Conservation (phyloP, 2,329 filamentous ascomycete species). For the Hymenoscyphus fraxineus region DNA sequence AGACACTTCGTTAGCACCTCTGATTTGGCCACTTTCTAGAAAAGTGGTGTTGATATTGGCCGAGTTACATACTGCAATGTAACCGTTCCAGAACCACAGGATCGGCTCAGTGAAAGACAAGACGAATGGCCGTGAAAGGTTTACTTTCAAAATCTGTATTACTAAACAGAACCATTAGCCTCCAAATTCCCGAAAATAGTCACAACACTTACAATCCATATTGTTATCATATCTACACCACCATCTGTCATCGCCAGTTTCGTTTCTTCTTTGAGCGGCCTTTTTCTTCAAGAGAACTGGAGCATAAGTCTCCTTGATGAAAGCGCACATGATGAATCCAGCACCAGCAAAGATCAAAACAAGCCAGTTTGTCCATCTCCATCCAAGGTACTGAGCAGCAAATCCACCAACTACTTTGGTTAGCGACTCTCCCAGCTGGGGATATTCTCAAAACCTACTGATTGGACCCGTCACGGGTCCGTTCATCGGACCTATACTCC, state of each 20-base stretch:
- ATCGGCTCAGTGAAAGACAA: slow-evolving; percentile 82
- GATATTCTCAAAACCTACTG: slow-evolving; percentile 28
- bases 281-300: slow-evolving; percentile 66
- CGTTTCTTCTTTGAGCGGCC: slow-evolving; percentile 59
- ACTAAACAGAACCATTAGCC: slow-evolving; percentile 45
- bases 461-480: slow-evolving; percentile 63
- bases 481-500: slow-evolving; percentile 81
- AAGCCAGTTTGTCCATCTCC: slow-evolving; percentile 86
- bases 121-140: slow-evolving; percentile 72
- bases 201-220: slow-evolving; percentile 23
- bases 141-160: slow-evolving; percentile 65
- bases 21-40: background rate
- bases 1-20: background rate
- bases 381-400: slow-evolving; percentile 71
- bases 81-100: slow-evolving; percentile 64
- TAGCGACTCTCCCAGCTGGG: background rate
- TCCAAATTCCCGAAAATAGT: background rate
- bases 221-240: slow-evolving; percentile 79
- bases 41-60: background rate
- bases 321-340: slow-evolving; percentile 54
- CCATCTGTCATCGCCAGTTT: slow-evolving; percentile 67
- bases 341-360: slow-evolving; percentile 67
- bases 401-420: slow-evolving; percentile 51
- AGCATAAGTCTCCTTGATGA: slow-evolving; percentile 72
- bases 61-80: slow-evolving; percentile 48